Percentiles rank a stretch among this genome's conserved stretches.
Evolutionary conservation across 1,139 yeast species (phyloP).

Genomic region (Wickerhamomyces sp.): DNA sequence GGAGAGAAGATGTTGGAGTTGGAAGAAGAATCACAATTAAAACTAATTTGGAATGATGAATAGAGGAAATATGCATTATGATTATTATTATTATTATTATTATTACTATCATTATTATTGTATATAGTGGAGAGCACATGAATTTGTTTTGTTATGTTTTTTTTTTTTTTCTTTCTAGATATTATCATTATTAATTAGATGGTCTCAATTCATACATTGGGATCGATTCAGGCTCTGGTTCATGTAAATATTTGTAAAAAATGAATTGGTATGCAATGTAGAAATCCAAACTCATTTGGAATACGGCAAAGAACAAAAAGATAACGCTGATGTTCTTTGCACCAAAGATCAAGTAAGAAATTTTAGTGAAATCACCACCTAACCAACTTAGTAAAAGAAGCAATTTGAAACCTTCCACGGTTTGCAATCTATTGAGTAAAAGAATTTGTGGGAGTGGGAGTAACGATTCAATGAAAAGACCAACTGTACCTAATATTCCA

Average conservation of each 20-base stretch:
- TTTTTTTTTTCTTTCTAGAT: background rate
- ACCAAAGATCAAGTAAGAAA: slow-evolving; percentile 66
- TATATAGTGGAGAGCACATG: too few species aligned
- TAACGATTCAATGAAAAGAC: slow-evolving; percentile 74
- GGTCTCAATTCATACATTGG: slow-evolving; percentile 18
- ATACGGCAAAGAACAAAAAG: slow-evolving; percentile 71
- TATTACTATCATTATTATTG: too few species aligned
- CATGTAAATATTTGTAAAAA: slow-evolving; percentile 41
- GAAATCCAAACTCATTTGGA: slow-evolving; percentile 75
- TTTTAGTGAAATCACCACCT: slow-evolving; percentile 79
- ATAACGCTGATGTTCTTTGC: slow-evolving; percentile 63
- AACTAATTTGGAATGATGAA: slow-evolving; percentile 20
- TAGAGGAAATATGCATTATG: too few species aligned
- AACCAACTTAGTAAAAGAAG: slow-evolving; percentile 79
- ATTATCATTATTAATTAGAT: too few species aligned
- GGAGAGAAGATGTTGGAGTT: slow-evolving; percentile 16
- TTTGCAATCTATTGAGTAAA: slow-evolving; percentile 58
- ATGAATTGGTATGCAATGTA: slow-evolving; percentile 73
- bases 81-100: too few species aligned
- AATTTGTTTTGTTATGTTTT: background rate
- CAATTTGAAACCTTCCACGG: slow-evolving; percentile 74
- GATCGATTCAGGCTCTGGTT: slow-evolving; percentile 14
- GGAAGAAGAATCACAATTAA: background rate
- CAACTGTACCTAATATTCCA: slow-evolving; percentile 61
- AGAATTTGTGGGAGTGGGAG: slow-evolving; percentile 86